A percentile compares a stretch with the other conserved stretches of the same genome.
Evolutionary conservation across 768 basidiomycete species (phyloP).

Genomic region (Sarcodon aspratus): DNA sequence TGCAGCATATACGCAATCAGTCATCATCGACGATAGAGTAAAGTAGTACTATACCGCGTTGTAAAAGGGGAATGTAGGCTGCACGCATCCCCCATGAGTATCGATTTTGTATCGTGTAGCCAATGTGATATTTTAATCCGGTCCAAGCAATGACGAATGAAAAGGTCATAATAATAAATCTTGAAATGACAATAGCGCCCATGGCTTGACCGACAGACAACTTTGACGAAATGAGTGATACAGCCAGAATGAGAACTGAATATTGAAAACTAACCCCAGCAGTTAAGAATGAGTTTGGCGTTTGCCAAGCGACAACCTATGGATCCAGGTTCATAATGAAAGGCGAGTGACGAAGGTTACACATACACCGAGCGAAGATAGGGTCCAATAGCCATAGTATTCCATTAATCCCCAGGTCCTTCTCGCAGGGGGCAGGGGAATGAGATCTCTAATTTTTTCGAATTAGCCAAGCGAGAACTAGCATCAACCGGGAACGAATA

Average conservation of each 20-base stretch:
- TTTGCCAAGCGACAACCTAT: conserved; percentile 6
- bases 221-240: background rate
- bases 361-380: conserved; percentile 6
- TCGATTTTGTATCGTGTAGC: conserved; percentile 7
- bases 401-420: conserved; percentile 11
- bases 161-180: conserved; percentile 2
- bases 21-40: background rate
- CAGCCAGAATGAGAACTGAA: background rate
- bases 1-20: background rate
- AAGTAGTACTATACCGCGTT: background rate
- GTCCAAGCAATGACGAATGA: conserved; percentile 3
- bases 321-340: background rate
- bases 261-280: background rate
- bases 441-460: conserved; percentile 7
- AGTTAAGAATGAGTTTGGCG: conserved; percentile 3
- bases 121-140: conserved; percentile 4
- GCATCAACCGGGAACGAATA: background rate
- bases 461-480: no score
- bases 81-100: conserved; percentile 1
- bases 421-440: conserved; percentile 10
- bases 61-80: background rate
- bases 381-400: conserved; percentile 11
- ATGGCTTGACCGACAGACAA: conserved; percentile 6
- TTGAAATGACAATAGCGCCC: conserved; percentile 4
- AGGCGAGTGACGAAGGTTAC: background rate